Conservation (phyloP, 139 green algal species). For the Auxenochlorella protothecoides region DNA sequence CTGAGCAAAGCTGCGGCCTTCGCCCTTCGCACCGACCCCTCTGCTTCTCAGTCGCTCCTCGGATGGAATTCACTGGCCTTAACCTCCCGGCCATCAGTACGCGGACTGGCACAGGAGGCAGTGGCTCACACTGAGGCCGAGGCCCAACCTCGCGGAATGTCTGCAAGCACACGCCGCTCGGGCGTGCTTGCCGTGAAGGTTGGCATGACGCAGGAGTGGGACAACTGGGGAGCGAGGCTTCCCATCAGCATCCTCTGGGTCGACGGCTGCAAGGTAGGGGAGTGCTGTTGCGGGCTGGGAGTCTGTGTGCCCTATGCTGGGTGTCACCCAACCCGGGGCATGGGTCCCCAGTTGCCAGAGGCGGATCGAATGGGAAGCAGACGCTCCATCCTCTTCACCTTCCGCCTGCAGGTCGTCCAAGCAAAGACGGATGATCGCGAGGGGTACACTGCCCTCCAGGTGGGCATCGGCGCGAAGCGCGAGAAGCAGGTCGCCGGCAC, state of each 20-base stretch:
- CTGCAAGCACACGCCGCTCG: conserved; percentile 29
- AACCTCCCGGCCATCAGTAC: too few relatives aligned
- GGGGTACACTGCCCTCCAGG: conserved; percentile 68
- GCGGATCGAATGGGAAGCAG: too few relatives aligned
- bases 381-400: background rate
- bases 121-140: too few relatives aligned
- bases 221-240: conserved; percentile 69
- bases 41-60: too few relatives aligned
- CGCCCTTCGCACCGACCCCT: too few relatives aligned
- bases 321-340: background rate
- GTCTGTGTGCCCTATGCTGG: background rate
- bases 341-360: background rate
- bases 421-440: conserved; percentile 60
- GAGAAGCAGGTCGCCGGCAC: conserved; percentile 52
- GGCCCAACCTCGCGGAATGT: conserved; percentile 5
- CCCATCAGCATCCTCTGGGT: conserved; percentile 95
- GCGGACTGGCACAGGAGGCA: too few relatives aligned
- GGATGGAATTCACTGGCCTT: too few relatives aligned
- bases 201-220: conserved; percentile 96
- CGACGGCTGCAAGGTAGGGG: conserved; percentile 79
- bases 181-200: conserved; percentile 86
- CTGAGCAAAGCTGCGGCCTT: too few relatives aligned
- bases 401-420: conserved; percentile 64
- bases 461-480: conserved; percentile 62
- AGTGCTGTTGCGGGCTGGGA: background rate